Percentiles rank a stretch among this genome's conserved stretches.
Evolutionary conservation across 139 green algal genomes (phyloP).

Genomic region (Penium margaritaceum): DNA sequence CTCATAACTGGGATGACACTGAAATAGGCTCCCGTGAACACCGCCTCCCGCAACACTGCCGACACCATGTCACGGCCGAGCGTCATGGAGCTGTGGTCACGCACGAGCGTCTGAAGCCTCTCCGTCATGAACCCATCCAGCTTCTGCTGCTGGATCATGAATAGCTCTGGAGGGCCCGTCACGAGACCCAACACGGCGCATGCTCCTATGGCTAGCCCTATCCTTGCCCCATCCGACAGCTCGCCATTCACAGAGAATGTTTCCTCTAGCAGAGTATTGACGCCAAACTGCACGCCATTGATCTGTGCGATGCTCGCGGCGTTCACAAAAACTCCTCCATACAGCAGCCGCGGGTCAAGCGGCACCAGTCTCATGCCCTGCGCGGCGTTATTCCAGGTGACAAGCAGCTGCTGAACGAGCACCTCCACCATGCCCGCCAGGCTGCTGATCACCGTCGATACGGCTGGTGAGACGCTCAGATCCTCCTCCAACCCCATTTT

Average conservation of each 20-base stretch:
- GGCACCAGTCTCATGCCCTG: slow-evolving; percentile 27
- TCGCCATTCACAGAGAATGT: neutral
- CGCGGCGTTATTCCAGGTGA: slow-evolving; percentile 25
- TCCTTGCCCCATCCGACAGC: slow-evolving; percentile 2
- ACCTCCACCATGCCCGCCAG: slow-evolving; percentile 18
- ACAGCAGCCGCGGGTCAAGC: slow-evolving; percentile 23
- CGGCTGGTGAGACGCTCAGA: slow-evolving; percentile 5
- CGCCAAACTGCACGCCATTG: slow-evolving; percentile 46
- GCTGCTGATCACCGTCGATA: neutral
- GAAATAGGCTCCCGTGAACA: slow-evolving; percentile 36
- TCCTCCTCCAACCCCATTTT: slow-evolving; percentile 1
- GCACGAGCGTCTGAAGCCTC: neutral
- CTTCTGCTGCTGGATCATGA: slow-evolving; percentile 51
- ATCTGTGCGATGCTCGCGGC: slow-evolving; percentile 33
- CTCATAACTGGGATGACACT: slow-evolving; percentile 7
- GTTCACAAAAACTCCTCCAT: slow-evolving; percentile 39
- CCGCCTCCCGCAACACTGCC: slow-evolving; percentile 31
- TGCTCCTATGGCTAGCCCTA: slow-evolving; percentile 4
- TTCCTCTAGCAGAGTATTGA: slow-evolving; percentile 27
- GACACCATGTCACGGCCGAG: slow-evolving; percentile 21
- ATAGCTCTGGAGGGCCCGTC: slow-evolving; percentile 32
- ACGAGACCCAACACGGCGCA: slow-evolving; percentile 33
- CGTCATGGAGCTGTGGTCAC: neutral
- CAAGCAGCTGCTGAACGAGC: slow-evolving; percentile 8
- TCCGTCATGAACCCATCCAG: neutral